Base-by-base conservation (phyloP, 495 filamentous ascomycete species). In the Daldinia decipiens region DNA sequence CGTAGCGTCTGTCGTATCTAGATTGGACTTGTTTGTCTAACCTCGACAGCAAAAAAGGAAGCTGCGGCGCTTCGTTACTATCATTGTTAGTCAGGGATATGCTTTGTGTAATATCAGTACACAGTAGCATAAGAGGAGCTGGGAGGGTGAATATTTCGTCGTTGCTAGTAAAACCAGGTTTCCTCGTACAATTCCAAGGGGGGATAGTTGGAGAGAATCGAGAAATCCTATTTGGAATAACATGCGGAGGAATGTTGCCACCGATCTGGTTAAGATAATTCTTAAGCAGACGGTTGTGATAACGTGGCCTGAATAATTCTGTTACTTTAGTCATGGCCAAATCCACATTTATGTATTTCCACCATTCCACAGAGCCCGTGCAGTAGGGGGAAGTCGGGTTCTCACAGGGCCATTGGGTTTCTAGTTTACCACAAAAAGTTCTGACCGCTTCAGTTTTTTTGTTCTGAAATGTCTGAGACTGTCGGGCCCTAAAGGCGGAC, bases 251-350 rank as follows among this genome's bases (percentile, higher is more conserved):
- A 5, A 74, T 26, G 1, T 3, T 36, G 1, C 26, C 5, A 38
- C 5, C 12, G 53, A 76, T 61, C 32, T 50, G 5, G n/a, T 47
- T 13, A 34, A 74, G 45, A 56, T 65, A 74, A 1, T 38, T 0
- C 40, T 15, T 3, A 24, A 77, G 39, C n/a, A 62, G 26, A 21
- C 19, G 27, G 63, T 85, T 85, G 7, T 76, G 65, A 45, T 76
- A 73, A 62, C 82, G 80, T 15, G 56, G 69, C 47, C 75, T 69
- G 57, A 83, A 85, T 39, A 53, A 64, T 0, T 27, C 6, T 26
- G 13, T 11, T 8, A 75, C 64, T 13, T 32, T 34, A 0, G 4
- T 27, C 65, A 80, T 79, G 15, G 68, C 76, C 5, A 12, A 12
- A 26, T 72, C 38, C 1, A 76, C 66, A 21, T 68, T 19, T 13